Percentiles rank a stretch among this genome's conserved stretches.
phyloP scores from a whole-genome alignment of 176 grass and related monocot species.

The Alloteropsis semialata region DNA sequence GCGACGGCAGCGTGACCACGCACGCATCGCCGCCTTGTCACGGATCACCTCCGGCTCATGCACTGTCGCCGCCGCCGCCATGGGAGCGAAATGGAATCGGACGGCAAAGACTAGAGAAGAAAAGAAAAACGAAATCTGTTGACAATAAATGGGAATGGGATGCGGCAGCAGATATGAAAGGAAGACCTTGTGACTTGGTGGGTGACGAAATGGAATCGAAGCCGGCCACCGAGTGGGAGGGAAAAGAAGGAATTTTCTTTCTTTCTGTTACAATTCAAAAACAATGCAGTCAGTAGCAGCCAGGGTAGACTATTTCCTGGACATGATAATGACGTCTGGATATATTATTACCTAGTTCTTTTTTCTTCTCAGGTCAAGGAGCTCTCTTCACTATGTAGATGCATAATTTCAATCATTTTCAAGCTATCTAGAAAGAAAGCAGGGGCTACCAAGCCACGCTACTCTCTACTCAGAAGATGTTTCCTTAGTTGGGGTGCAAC shows the following conservation, averaged over 20 bases:
- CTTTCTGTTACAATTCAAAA: not conserved
- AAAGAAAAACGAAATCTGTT: not conserved
- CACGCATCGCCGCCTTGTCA: slow-evolving; percentile 67
- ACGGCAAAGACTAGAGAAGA: not conserved
- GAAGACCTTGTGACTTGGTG: not conserved
- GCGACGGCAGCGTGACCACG: slow-evolving; percentile 56
- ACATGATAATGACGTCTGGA: not conserved
- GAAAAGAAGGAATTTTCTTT: not conserved
- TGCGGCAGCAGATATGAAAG: not conserved
- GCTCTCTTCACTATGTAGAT: not conserved
- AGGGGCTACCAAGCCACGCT: not conserved
- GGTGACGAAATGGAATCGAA: not conserved
- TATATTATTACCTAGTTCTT: not conserved
- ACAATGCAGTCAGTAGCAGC: not conserved
- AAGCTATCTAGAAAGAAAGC: not conserved
- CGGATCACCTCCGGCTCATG: slow-evolving; percentile 65
- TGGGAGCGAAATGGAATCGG: not conserved
- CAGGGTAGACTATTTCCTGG: not conserved
- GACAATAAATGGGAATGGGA: not conserved
- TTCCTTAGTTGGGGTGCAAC: not conserved
- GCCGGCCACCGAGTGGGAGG: not conserved
- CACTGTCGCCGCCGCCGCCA: slow-evolving; percentile 20
- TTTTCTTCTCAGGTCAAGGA: not conserved
- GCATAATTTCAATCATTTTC: not conserved
- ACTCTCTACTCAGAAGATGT: not conserved